Evolutionary conservation across 192 early-diverging fungal species (phyloP), one percentile per base, ranked within the genome.

Genomic region (Dispira simplex): DNA sequence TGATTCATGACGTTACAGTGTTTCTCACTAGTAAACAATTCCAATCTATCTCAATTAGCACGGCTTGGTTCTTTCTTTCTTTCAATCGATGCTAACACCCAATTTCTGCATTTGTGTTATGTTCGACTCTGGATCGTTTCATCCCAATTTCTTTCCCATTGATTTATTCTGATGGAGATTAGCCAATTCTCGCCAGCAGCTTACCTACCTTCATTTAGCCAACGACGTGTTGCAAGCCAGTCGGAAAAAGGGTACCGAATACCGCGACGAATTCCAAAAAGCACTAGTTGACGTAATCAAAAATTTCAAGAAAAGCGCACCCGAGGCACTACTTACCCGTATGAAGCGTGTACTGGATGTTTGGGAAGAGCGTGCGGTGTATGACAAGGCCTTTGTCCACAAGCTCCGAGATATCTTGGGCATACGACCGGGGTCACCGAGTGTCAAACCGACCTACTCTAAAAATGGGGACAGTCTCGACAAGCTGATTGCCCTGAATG

Each of bases 141-240:
- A 45, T 63, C 26, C n/a, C 26, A 3, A 16, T 63, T 23, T 64
- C 5, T 23, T 44, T 46, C 20, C 44, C 27, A 23, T 44, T 11
- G 18, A 9, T 16, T 16, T 20, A 51, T 25, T 13, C 25, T 23
- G 28, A 21, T 28, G 25, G 16, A 13, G 11, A 56, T 56, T 56
- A 56, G 21, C 23, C 54, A 12, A 27, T 12, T 25, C 25, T n/a
- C 56, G 54, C 14, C 53, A 57, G 8, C 54, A 68, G 51, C 20
- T 68, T 11, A 51, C 64, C 9, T 66, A 56, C 44, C 49, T 68
- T 32, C 65, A 68, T 23, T 64, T 68, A 25, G 53, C 53, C 27
- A 68, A 68, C 27, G 67, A 68, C 6, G 64, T 68, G 16, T 54
- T 63, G 44, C 67, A 68, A 65, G 45, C 63, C 23, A 39, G 67